Evolutionary conservation across 192 early-diverging fungal genomes (phyloP), one percentile per base, ranked within the genome.

Genomic region (Phlyctochytrium bullatum): DNA sequence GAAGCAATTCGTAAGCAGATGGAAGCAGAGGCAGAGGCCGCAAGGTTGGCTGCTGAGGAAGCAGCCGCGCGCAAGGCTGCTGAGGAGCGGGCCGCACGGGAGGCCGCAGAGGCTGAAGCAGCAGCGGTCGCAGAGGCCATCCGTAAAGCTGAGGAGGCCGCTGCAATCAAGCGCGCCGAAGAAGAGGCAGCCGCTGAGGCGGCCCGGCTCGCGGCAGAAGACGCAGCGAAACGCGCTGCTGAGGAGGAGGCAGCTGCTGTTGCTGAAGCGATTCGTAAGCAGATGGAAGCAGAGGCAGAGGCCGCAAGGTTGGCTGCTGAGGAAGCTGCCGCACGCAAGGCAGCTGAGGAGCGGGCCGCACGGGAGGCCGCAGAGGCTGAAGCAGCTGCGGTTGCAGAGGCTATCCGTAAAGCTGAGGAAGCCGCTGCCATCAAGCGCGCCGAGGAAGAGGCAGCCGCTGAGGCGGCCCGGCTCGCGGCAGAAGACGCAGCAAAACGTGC

Each of bases 191-290:
- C 60, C 33, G 3, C 33, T 10, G 27, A 17, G 40, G 63, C 50
- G 50, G 17, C 14, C 17, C 40, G 40, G 12, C 40, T 10, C n/a
- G 40, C n/a, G 31, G 23, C 63, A 3, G 63, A 58, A 50, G 20
- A 59, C 28, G 28, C 40, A 40, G 54, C 53, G 20, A 24, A 20
- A 24, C 30, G 28, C 12, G 2, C 65, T 28, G 65, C 52, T 16
- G 30, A 56, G 54, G 65, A 56, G 50, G 36, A 58, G 63, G 51
- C 24, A 52, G 63, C 51, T 1, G 63, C 14, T 17, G 63, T 34
- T 35, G 61, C 61, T 25, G 56, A 10, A 12, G 65, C 36, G 12
- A 33, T 24, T 29, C 50, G 30, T 23, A 66, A 66, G 31, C 31
- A 16, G 65, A 52, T 34, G 54, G n/a, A 47, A 12, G 50, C n/a